Evolutionary conservation across 768 basidiomycete genomes (phyloP), one percentile per base, ranked within the genome.

Genomic region (Austroboletus festivus): DNA sequence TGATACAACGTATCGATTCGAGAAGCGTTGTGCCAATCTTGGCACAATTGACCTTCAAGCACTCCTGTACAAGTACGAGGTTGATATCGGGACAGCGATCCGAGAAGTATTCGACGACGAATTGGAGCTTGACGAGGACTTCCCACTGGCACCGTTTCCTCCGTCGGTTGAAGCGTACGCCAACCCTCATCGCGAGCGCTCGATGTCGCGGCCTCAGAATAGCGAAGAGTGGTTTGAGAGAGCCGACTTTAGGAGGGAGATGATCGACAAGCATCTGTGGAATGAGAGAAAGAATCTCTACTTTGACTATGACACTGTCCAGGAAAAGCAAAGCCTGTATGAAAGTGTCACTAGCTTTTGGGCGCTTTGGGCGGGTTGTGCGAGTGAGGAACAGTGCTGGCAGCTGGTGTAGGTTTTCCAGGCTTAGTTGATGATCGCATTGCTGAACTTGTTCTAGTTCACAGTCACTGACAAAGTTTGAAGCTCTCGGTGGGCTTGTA

Each of bases 61-160:
- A 41, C 75, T 99, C 62, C 73, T 99, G 39, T 99, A 95, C 82
- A 99, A 99, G 77, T 98, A 97, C 59, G 95, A 99, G 68, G 80
- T 93, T 51, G 95, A 99, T 63, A 98, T 99, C 52, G 96, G 92
- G n/a, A 94, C 92, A 10, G 93, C 93, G 21, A 97, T 99, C 62
- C 82, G 86, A 48, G 93, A 96, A 65, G 85, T 96, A 51, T 98
- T 98, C 59, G 89, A 89, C 59, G 93, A 94, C 63, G 82, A 89
- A 66, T 73, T 99, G 44, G 89, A 94, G 44, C 69, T 99, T 46
- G 92, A 93, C 44, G 92, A 97, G 58, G 91, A 94, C 50, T 99
- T 97, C 67, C 74, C 82, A 3, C 74, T 99, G 41, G 81, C 90
- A 11, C 90, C 95, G 2, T 98, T 94, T 82, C 95, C 95, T 55